These are phyloP conservation scores for Alternaria postmessia DNA, from an alignment of 2,329 filamentous ascomycete species.

Conservation along the genomic window DNA sequence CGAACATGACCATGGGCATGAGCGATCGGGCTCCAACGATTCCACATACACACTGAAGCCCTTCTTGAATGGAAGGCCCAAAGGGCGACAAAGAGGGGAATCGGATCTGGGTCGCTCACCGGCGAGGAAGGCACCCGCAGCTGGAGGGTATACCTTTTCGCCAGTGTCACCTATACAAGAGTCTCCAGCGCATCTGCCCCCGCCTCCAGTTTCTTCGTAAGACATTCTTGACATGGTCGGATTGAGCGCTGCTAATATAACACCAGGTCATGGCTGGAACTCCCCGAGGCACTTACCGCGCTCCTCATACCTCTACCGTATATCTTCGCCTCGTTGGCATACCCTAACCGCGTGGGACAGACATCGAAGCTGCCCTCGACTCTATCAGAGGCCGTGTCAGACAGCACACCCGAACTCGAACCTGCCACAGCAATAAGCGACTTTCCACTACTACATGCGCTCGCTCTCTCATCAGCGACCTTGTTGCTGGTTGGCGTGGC, in stretches of 20 bases:
- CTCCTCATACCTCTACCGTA: constrained; percentile 60
- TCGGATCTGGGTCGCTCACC: constrained; percentile 55
- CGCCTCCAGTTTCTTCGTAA: constrained; percentile 30
- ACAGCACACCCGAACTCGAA: constrained; percentile 22
- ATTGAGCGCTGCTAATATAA: constrained; percentile 5
- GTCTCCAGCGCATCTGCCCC: constrained; percentile 23
- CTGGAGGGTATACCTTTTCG: constrained; percentile 42
- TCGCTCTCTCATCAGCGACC: constrained; percentile 57
- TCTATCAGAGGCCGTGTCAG: constrained; percentile 34
- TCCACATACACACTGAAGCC: constrained; percentile 43
- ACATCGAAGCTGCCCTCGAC: constrained; percentile 27
- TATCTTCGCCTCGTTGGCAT: constrained; percentile 57
- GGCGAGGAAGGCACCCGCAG: constrained; percentile 28
- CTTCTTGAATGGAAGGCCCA: constrained; percentile 38
- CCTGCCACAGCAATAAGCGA: constrained; percentile 14
- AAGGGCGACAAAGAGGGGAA: constrained; percentile 54
- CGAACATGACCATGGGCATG: constrained; percentile 29
- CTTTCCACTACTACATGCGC: constrained; percentile 54
- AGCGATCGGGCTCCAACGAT: constrained; percentile 36
- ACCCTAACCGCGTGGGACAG: constrained; percentile 38
- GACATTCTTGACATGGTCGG: constrained; percentile 3
- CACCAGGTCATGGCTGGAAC: constrained; percentile 45
- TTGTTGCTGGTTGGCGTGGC: constrained; percentile 55
- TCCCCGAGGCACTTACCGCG: constrained; percentile 60
- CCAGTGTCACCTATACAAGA: constrained; percentile 50